Evolutionary conservation across 2,329 filamentous ascomycete species (phyloP).

Genomic region (Clarireedia hainanense): DNA sequence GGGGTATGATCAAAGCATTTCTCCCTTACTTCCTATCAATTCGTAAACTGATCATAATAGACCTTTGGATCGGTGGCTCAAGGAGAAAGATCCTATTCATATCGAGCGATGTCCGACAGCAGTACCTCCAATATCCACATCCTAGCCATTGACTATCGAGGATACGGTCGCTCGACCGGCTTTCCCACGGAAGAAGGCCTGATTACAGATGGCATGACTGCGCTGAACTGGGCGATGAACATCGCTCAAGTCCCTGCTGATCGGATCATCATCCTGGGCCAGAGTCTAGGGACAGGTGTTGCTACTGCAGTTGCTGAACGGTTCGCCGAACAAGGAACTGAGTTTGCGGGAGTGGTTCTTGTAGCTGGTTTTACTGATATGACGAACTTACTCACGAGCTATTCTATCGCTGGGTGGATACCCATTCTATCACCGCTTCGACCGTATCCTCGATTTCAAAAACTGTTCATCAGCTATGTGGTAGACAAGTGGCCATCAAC

Average conservation of each 20-base stretch:
- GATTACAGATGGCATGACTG: conserved; percentile 67
- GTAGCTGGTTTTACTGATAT: conserved; percentile 74
- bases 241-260: conserved; percentile 56
- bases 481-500: conserved; percentile 78
- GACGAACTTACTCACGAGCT: conserved; percentile 62
- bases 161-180: conserved; percentile 78
- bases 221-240: conserved; percentile 65
- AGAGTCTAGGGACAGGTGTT: conserved; percentile 84
- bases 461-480: conserved; percentile 53
- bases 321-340: conserved; percentile 50
- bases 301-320: conserved; percentile 65
- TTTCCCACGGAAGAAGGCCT: conserved; percentile 71
- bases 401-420: conserved; percentile 69
- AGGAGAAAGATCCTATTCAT: conserved; percentile 65
- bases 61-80: conserved; percentile 86
- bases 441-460: conserved; percentile 55
- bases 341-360: conserved; percentile 74
- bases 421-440: conserved; percentile 72
- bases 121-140: conserved; percentile 66
- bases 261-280: conserved; percentile 74
- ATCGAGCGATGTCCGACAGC: conserved; percentile 67
- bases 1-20: conserved; percentile 41
- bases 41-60: conserved; percentile 31
- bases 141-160: conserved; percentile 84
- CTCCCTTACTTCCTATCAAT: conserved; percentile 2